These are phyloP conservation scores for Aspergillus novoparasiticus DNA, from an alignment of 2,329 filamentous ascomycete genomes.

Conservation along the genomic window DNA sequence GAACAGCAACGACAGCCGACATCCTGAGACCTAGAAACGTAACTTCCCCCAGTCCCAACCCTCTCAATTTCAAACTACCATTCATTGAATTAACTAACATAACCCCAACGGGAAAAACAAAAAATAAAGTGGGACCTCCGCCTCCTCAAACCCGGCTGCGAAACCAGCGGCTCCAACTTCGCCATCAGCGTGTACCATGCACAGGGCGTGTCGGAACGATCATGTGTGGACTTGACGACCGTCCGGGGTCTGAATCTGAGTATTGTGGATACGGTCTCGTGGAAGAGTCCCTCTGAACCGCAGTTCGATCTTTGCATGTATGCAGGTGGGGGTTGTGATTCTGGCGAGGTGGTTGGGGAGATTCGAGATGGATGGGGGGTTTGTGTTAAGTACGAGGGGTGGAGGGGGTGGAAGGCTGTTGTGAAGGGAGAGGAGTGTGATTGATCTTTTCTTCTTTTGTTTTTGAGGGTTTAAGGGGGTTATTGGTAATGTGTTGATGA, in stretches of 20 bases:
- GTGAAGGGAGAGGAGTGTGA: constrained; percentile 11
- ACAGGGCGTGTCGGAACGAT: constrained; percentile 12
- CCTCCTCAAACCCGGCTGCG: constrained; percentile 35
- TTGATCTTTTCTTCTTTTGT: neutral
- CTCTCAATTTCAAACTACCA: neutral
- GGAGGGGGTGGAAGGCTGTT: constrained; percentile 25
- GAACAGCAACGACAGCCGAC: neutral
- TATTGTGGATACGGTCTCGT: constrained; percentile 27
- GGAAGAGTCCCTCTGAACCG: constrained; percentile 25
- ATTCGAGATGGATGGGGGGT: constrained; percentile 29
- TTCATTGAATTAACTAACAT: constrained; percentile 7
- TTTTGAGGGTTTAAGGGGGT: neutral
- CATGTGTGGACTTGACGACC: constrained; percentile 14
- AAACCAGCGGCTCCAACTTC: constrained; percentile 21
- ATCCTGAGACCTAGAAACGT: constrained; percentile 25
- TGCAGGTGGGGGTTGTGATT: constrained; percentile 16
- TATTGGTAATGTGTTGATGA: neutral
- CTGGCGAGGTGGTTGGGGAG: constrained; percentile 5
- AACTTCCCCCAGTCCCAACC: neutral
- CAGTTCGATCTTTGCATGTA: constrained; percentile 29
- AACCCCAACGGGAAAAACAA: constrained; percentile 1
- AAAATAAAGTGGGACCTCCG: constrained; percentile 31
- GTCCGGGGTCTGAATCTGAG: constrained; percentile 3
- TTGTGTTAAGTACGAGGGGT: constrained; percentile 27
- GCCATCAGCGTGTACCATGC: constrained; percentile 24